These are phyloP conservation scores for Pseudonitzschia multiseries DNA, from an alignment of 108 stramenopile genomes.

Conservation along the genomic window DNA sequence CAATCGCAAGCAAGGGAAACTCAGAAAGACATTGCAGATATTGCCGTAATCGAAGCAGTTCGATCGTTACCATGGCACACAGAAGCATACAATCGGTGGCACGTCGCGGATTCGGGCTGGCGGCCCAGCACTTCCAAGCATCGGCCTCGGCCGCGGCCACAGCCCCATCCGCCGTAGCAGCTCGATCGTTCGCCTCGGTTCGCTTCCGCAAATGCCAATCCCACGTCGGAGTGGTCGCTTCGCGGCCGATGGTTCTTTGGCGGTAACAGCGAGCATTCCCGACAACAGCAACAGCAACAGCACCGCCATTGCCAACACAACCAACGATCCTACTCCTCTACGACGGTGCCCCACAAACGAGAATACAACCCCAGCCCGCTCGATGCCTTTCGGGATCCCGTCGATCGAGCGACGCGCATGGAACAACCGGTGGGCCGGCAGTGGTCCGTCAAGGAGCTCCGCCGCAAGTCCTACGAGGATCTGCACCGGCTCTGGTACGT, in stretches of 20 bases:
- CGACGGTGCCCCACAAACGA: background rate
- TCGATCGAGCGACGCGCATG: conserved; percentile 54
- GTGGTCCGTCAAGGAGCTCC: conserved; percentile 79
- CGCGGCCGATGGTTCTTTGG: no score
- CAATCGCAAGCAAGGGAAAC: no score
- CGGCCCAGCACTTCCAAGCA: background rate
- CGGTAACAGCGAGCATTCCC: no score
- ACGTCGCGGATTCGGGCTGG: conserved; percentile 1
- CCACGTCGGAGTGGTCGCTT: background rate
- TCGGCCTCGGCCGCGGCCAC: background rate
- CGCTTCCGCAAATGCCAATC: background rate
- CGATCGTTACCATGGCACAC: conserved; percentile 14
- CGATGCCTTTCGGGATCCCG: conserved; percentile 79
- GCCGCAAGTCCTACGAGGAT: conserved; percentile 89
- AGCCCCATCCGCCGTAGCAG: background rate
- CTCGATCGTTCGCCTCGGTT: background rate
- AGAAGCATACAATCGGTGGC: background rate
- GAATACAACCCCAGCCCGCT: conserved; percentile 42
- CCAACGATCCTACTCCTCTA: conserved; percentile 5
- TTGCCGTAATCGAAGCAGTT: no score
- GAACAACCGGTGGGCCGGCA: conserved; percentile 71
- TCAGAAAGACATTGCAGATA: no score
- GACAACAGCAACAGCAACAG: background rate
- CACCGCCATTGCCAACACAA: no score
- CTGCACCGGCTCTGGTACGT: conserved; percentile 91